Conservation (phyloP, 2,329 filamentous ascomycete genomes). For the Eutypa lata region DNA sequence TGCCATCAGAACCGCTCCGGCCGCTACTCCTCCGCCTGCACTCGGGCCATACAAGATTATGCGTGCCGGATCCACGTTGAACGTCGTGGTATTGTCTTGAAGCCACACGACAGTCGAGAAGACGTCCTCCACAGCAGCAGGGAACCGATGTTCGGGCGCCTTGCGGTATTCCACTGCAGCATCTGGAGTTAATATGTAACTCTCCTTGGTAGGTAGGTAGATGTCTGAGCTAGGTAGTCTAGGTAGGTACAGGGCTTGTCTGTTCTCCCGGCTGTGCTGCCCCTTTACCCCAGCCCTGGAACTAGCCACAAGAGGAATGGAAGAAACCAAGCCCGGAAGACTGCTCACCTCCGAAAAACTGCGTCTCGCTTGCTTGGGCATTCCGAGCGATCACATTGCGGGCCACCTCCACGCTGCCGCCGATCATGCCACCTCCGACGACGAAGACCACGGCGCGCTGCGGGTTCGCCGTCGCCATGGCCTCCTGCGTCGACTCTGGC, state of each 20-base stretch:
- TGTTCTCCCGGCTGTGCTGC: no score
- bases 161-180: slow-evolving; percentile 46
- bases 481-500: slow-evolving; percentile 4
- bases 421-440: slow-evolving; percentile 21
- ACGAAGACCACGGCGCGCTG: slow-evolving; percentile 21
- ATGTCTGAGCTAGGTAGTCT: no score
- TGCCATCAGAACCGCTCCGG: slow-evolving; percentile 36
- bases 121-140: slow-evolving; percentile 38
- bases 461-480: neutral
- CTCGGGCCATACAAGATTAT: slow-evolving; percentile 16
- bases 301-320: no score
- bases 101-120: slow-evolving; percentile 27
- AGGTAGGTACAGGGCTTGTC: no score
- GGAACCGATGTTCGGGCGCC: slow-evolving; percentile 46
- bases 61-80: slow-evolving; percentile 20
- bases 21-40: slow-evolving; percentile 19
- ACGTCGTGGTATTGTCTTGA: slow-evolving; percentile 23
- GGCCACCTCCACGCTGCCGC: slow-evolving; percentile 15
- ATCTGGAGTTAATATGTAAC: no score
- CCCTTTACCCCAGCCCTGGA: no score
- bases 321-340: no score
- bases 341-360: no score
- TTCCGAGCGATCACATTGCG: slow-evolving; percentile 7
- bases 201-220: no score
- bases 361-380: slow-evolving; percentile 11